Evolutionary conservation across 2,329 filamentous ascomycete genomes (phyloP).

Genomic region (Cytospora schulzeri): DNA sequence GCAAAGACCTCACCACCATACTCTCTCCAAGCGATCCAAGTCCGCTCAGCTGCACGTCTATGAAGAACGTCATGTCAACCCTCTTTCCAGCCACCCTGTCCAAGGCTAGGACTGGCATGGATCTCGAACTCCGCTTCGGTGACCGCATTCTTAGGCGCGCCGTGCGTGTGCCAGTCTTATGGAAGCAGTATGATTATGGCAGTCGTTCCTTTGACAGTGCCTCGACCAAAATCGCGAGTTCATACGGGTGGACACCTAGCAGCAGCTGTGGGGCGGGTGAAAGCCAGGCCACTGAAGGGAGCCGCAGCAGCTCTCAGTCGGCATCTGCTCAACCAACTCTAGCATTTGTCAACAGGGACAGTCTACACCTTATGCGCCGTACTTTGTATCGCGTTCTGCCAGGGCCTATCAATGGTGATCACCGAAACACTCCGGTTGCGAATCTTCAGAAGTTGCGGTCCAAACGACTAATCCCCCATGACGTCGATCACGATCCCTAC

Average conservation of each 20-base stretch:
- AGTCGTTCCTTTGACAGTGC: constrained; percentile 40
- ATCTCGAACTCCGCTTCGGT: constrained; percentile 55
- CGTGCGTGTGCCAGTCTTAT: constrained; percentile 53
- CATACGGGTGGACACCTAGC: constrained; percentile 33
- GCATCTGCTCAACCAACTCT: constrained; percentile 39
- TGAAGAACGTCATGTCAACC: constrained; percentile 48
- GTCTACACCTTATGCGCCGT: constrained; percentile 48
- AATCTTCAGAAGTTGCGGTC: constrained; percentile 50
- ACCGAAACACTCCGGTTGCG: constrained; percentile 49
- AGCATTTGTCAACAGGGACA: constrained; percentile 51
- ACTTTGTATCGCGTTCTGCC: constrained; percentile 50
- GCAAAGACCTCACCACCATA: constrained; percentile 47
- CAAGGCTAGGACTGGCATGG: constrained; percentile 38
- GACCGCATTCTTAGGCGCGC: constrained; percentile 46
- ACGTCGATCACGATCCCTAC: constrained; percentile 55
- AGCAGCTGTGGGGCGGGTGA: constrained; percentile 28
- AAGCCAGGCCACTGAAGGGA: constrained; percentile 31
- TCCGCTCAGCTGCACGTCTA: constrained; percentile 42
- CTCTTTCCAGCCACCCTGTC: constrained; percentile 44
- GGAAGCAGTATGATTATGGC: constrained; percentile 44
- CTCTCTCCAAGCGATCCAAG: constrained; percentile 38
- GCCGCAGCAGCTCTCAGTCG: constrained; percentile 14
- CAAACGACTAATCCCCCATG: constrained; percentile 49
- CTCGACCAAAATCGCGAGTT: constrained; percentile 39
- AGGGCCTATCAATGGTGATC: constrained; percentile 41